These are phyloP conservation scores for Colletotrichum filicis DNA, from an alignment of 2,329 filamentous ascomycete species.

Conservation along the genomic window DNA sequence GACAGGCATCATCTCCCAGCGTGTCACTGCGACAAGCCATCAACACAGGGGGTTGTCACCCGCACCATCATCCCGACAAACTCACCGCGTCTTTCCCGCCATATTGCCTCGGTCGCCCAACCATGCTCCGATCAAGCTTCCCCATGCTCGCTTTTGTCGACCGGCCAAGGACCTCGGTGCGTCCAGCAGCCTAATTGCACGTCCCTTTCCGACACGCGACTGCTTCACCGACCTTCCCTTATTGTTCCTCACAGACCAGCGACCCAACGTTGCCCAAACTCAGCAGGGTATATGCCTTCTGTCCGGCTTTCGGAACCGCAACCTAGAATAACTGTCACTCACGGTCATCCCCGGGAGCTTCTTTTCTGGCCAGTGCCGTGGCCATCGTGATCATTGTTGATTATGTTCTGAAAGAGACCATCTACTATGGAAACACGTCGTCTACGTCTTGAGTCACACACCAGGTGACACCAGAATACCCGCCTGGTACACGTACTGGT, in stretches of 20 bases:
- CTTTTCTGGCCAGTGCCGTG: background rate
- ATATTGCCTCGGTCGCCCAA: background rate
- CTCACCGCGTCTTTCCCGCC: background rate
- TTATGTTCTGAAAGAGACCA: background rate
- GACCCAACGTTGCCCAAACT: background rate
- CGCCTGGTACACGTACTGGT: background rate
- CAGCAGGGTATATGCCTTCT: conserved; percentile 3
- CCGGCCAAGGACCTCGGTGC: conserved; percentile 5
- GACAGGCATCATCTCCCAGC: conserved; percentile 8
- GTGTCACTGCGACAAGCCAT: conserved; percentile 2
- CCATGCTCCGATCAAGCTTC: background rate
- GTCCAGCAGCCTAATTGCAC: conserved; percentile 10
- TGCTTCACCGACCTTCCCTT: conserved; percentile 1
- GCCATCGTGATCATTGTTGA: background rate
- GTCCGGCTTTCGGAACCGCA: conserved; percentile 13
- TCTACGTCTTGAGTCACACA: conserved; percentile 8
- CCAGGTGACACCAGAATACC: conserved; percentile 3
- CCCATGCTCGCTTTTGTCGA: background rate
- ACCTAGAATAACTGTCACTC: conserved; percentile 1
- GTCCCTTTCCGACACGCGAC: conserved; percentile 1
- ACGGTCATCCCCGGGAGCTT: background rate
- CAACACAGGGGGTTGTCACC: background rate
- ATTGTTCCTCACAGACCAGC: conserved; percentile 6
- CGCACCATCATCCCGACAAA: background rate
- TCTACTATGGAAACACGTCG: background rate